Evolutionary conservation across 192 early-diverging fungal genomes (phyloP).

Genomic region (Coemansia sp.): DNA sequence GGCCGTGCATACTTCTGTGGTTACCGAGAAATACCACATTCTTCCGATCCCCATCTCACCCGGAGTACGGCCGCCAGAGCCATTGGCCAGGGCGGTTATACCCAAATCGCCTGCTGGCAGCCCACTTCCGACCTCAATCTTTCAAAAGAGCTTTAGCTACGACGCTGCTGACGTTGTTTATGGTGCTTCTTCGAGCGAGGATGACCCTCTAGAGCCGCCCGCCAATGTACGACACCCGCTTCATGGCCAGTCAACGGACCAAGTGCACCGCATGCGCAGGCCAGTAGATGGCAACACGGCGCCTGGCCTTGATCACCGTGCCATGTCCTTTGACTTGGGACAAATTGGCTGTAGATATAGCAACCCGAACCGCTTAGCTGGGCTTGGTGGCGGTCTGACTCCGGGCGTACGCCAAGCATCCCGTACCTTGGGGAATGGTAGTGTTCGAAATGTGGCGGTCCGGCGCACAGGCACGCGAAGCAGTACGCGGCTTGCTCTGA

Average conservation of each 20-base stretch:
- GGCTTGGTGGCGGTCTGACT: background rate
- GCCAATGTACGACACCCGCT: background rate
- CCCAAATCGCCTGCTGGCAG: constrained; percentile 16
- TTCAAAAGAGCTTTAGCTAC: constrained; percentile 17
- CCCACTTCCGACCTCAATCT: constrained; percentile 23
- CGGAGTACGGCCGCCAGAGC: background rate
- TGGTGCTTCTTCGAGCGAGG: constrained; percentile 27
- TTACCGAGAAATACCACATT: constrained; percentile 38
- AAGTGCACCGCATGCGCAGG: too few species aligned
- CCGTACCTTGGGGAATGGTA: background rate
- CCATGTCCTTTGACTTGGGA: constrained; percentile 49
- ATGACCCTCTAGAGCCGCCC: constrained; percentile 6
- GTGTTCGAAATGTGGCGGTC: background rate
- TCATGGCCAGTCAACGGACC: background rate
- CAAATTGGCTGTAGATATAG: constrained; percentile 14
- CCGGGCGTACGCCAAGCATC: background rate
- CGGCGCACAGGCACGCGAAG: constrained; percentile 15
- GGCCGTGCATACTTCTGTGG: constrained; percentile 21
- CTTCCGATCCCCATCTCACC: constrained; percentile 14
- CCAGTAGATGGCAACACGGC: background rate
- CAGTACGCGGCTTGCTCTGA: constrained; percentile 17
- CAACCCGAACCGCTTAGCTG: background rate
- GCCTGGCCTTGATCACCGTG: constrained; percentile 33
- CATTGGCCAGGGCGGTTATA: background rate
- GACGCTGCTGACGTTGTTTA: constrained; percentile 18